Conservation (phyloP, 2,329 filamentous ascomycete species). For the Hypocrella siamensis region DNA sequence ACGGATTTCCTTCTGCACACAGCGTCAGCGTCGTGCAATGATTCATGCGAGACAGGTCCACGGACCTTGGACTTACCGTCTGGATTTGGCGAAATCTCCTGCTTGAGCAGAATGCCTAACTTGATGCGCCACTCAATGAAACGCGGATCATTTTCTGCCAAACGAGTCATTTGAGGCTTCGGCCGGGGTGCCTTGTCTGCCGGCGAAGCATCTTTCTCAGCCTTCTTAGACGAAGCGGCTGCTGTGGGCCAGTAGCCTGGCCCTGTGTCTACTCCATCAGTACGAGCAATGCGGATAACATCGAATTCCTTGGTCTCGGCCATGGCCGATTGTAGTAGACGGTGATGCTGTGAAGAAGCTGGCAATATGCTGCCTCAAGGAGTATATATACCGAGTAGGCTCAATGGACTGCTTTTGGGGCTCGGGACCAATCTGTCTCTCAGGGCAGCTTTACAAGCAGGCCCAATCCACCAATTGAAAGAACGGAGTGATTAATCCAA, state of each 20-base stretch:
- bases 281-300: slow-evolving; percentile 24
- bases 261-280: slow-evolving; percentile 28
- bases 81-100: slow-evolving; percentile 24
- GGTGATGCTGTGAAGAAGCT: no score
- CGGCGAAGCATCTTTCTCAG: slow-evolving; percentile 15
- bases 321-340: slow-evolving; percentile 7
- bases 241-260: slow-evolving; percentile 27
- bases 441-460: no score
- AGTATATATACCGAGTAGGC: no score
- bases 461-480: no score
- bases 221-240: slow-evolving; percentile 13
- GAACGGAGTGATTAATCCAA: no score
- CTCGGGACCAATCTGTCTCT: no score
- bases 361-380: no score
- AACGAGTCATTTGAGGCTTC: slow-evolving; percentile 26
- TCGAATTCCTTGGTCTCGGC: slow-evolving; percentile 24
- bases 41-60: not conserved
- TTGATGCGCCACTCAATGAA: slow-evolving; percentile 30
- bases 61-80: slow-evolving; percentile 15
- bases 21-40: slow-evolving; percentile 1
- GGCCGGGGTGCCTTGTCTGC: slow-evolving; percentile 20
- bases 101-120: slow-evolving; percentile 27
- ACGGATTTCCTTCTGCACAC: slow-evolving; percentile 23
- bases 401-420: no score
- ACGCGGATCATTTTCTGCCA: slow-evolving; percentile 26